These are phyloP conservation scores for Eucalyptus regnans DNA, from an alignment of 345 rosid genomes.

Conservation along the genomic window DNA sequence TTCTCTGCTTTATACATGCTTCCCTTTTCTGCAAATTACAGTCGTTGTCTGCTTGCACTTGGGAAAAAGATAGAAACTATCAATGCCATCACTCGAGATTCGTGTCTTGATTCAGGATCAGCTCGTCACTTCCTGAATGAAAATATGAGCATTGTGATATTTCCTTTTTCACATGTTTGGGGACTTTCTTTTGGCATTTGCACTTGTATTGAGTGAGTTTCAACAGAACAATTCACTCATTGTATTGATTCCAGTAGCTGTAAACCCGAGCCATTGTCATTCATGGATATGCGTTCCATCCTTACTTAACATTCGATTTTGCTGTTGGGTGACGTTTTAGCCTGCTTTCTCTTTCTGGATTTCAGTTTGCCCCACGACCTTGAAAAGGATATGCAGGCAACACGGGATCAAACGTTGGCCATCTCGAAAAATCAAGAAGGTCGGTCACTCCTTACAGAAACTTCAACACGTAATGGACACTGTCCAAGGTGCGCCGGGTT, in stretches of 20 bases:
- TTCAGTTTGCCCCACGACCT: slow-evolving; percentile 96
- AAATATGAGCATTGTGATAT: not conserved
- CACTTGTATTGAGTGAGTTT: not conserved
- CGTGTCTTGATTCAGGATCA: not conserved
- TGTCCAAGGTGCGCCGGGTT: slow-evolving; percentile 61
- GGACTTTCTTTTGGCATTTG: not conserved
- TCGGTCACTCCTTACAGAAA: slow-evolving; percentile 77
- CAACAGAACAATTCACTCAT: not conserved
- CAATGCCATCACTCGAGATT: not conserved
- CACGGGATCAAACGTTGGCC: slow-evolving; percentile 94
- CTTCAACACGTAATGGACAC: slow-evolving; percentile 76
- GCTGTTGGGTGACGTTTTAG: not conserved
- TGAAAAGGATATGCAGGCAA: slow-evolving; percentile 93
- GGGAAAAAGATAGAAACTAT: not conserved
- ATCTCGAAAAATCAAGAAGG: slow-evolving; percentile 92
- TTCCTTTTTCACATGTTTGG: not conserved
- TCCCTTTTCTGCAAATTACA: not conserved
- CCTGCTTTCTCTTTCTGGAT: slow-evolving; percentile 1
- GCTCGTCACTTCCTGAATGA: not conserved
- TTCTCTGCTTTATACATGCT: not conserved
- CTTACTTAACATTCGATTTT: not conserved
- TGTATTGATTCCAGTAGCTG: not conserved
- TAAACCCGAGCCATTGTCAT: not conserved
- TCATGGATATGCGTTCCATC: not conserved
- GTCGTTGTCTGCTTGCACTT: not conserved